Evolutionary conservation across 306 rosid species (phyloP).

Genomic region (Cicer cuneatum): DNA sequence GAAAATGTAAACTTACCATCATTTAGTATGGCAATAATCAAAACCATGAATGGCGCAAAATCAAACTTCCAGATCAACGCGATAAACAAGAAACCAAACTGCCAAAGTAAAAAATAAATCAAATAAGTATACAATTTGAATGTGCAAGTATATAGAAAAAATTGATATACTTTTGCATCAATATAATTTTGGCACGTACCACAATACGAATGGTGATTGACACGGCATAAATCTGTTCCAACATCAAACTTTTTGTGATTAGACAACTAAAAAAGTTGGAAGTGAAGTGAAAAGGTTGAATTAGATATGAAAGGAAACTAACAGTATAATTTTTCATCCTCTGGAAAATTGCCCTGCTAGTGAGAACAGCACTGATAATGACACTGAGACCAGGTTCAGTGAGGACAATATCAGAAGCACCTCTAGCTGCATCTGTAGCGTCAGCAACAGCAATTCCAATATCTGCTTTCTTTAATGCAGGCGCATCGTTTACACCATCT

Average conservation of each 20-base stretch:
- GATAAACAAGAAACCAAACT: slow-evolving; percentile 94
- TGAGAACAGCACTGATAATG: slow-evolving; percentile 89
- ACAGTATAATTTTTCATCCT: slow-evolving; percentile 99
- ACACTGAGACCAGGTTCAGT: slow-evolving; percentile 97
- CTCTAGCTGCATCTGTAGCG: slow-evolving; percentile 96
- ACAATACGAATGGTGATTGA: slow-evolving; percentile 95
- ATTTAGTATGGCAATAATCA: slow-evolving; percentile 89
- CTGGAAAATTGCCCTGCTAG: slow-evolving; percentile 91
- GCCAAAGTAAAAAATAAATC: slow-evolving; percentile 39
- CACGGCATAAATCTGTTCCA: slow-evolving; percentile 86
- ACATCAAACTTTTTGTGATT: slow-evolving; percentile 11
- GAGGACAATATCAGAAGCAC: slow-evolving; percentile 97
- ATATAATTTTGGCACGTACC: slow-evolving; percentile 59
- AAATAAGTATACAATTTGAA: slow-evolving; percentile 20
- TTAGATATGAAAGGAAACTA: slow-evolving; percentile 42
- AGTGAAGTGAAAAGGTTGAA: slow-evolving; percentile 16
- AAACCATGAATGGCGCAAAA: slow-evolving; percentile 96
- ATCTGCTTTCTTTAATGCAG: slow-evolving; percentile 93
- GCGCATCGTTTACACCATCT: slow-evolving; percentile 97
- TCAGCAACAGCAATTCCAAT: slow-evolving; percentile 98
- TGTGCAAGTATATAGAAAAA: not conserved
- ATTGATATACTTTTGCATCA: not conserved
- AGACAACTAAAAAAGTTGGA: slow-evolving; percentile 7
- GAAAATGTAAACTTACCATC: slow-evolving; percentile 64
- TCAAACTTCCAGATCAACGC: slow-evolving; percentile 95